Conservation (phyloP, 2,329 filamentous ascomycete species). For the Dothiorella sarmentorum region DNA sequence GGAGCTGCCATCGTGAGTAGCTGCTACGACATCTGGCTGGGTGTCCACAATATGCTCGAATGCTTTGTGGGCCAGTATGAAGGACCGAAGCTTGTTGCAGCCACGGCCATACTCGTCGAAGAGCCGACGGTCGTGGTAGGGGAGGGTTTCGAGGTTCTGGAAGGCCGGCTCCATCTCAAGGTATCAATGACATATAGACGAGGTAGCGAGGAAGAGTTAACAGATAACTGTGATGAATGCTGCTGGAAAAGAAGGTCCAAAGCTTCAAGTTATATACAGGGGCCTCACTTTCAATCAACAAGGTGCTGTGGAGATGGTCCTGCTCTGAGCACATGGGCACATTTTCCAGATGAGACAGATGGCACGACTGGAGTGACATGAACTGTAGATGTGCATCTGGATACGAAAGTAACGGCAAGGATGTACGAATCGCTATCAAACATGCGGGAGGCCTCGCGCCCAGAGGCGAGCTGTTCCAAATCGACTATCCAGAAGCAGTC, state of each 20-base stretch:
- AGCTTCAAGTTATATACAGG: background rate
- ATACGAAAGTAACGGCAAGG: background rate
- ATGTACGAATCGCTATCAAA: background rate
- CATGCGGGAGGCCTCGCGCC: background rate
- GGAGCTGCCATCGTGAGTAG: background rate
- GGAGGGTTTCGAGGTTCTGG: background rate
- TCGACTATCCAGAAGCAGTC: background rate
- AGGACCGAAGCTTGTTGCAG: background rate
- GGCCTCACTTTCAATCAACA: background rate
- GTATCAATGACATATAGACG: background rate
- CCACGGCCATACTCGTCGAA: background rate
- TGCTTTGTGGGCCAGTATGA: constrained; percentile 3
- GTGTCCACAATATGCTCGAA: constrained; percentile 4
- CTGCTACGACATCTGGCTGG: background rate
- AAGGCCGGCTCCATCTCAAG: background rate
- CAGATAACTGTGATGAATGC: background rate
- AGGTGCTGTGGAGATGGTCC: background rate
- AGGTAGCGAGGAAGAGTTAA: background rate
- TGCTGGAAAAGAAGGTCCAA: too few species aligned
- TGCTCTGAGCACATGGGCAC: background rate
- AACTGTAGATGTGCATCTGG: background rate
- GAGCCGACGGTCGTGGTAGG: background rate
- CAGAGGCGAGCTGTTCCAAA: background rate
- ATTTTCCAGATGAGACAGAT: background rate
- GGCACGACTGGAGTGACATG: background rate